Evolutionary conservation across 306 rosid genomes (phyloP).

Genomic region (Malus asiatica): DNA sequence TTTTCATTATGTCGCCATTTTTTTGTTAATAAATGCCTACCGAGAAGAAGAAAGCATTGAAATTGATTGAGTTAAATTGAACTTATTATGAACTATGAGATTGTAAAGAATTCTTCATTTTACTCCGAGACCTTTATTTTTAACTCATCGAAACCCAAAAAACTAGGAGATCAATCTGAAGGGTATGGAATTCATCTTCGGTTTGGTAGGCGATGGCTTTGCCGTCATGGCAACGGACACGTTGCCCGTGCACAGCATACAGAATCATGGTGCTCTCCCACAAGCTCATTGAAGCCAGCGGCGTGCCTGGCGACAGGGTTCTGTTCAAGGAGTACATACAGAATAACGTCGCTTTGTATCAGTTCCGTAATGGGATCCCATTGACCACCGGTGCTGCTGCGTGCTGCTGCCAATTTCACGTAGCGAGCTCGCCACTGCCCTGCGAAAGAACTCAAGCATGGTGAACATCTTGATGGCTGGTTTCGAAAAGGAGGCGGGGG

Average conservation of each 20-base stretch:
- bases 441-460: conserved; percentile 75
- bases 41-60: too few species aligned
- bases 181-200: conserved; percentile 73
- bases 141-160: neutral
- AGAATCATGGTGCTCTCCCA: conserved; percentile 94
- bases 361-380: conserved; percentile 71
- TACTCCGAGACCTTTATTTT: too few species aligned
- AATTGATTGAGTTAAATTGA: too few species aligned
- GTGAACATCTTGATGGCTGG: conserved; percentile 93
- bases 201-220: conserved; percentile 69
- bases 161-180: neutral
- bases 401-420: conserved; percentile 84
- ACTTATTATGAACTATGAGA: too few species aligned
- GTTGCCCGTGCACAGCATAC: conserved; percentile 71
- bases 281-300: conserved; percentile 92
- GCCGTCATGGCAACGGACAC: conserved; percentile 78
- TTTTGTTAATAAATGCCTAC: too few species aligned
- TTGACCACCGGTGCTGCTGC: conserved; percentile 72
- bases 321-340: conserved; percentile 72
- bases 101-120: too few species aligned
- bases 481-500: conserved; percentile 79
- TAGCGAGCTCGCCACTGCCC: conserved; percentile 70
- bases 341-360: conserved; percentile 65
- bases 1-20: too few species aligned
- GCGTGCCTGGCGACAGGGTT: conserved; percentile 96